A percentile compares a stretch with the other conserved stretches of the same genome.
These are phyloP conservation scores for Hevea brasiliensis DNA, from an alignment of 345 rosid genomes.

Conservation along the genomic window DNA sequence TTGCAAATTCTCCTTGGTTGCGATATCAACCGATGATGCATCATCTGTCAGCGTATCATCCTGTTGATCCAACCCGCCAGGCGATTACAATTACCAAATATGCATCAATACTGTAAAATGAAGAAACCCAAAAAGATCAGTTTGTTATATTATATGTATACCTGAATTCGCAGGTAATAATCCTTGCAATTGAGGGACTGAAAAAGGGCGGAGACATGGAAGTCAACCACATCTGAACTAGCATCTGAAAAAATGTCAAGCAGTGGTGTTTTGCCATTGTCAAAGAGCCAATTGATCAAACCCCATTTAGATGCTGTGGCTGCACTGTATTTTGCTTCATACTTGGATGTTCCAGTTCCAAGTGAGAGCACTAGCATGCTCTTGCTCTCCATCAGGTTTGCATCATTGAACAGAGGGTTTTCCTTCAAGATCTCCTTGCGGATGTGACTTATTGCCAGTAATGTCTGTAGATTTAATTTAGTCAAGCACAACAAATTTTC, in stretches of 20 bases:
- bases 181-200: neutral
- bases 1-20: conserved; percentile 15
- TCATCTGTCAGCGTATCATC: conserved; percentile 19
- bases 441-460: conserved; percentile 16
- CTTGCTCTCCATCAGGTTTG: neutral
- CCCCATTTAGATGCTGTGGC: conserved; percentile 27
- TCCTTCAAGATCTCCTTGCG: conserved; percentile 14
- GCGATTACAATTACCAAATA: too few relatives aligned
- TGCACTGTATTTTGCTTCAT: conserved; percentile 25
- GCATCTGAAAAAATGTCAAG: conserved; percentile 18
- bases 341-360: conserved; percentile 29
- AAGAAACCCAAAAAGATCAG: too few relatives aligned
- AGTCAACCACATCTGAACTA: conserved; percentile 23
- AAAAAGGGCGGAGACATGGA: conserved; percentile 18
- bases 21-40: conserved; percentile 15
- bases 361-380: conserved; percentile 24
- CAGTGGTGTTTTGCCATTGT: conserved; percentile 12
- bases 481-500: too few relatives aligned
- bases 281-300: conserved; percentile 19
- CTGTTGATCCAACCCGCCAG: neutral
- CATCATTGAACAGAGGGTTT: neutral
- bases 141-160: neutral
- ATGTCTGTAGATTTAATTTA: conserved; percentile 11
- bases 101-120: too few relatives aligned
- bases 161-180: conserved; percentile 28